phyloP scores from a whole-genome alignment of 805 yeast species.

The Jamesozyma spencerorum region DNA sequence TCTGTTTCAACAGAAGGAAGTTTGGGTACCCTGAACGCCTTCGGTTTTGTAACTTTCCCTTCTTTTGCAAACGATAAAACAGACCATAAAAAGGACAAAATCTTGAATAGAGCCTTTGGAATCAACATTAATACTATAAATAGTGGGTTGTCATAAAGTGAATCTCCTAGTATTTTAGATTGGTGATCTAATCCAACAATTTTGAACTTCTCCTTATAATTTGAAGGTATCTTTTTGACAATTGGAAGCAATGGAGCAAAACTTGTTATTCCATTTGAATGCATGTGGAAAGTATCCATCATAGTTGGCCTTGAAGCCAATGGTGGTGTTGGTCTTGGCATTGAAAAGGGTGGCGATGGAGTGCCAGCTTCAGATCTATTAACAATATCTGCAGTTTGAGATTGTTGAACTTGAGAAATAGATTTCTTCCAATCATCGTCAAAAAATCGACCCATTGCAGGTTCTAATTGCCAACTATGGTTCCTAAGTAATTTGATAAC shows the following conservation, averaged over 20 bases:
- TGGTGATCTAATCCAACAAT: constrained; percentile 18
- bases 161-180: not conserved
- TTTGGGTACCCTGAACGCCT: constrained; percentile 15
- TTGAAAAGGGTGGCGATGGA: constrained; percentile 5
- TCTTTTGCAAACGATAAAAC: not conserved
- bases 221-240: constrained; percentile 28
- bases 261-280: not conserved
- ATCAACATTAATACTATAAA: constrained; percentile 45
- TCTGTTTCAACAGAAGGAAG: constrained; percentile 12
- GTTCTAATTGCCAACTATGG: constrained; percentile 53
- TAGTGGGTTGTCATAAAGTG: constrained; percentile 26
- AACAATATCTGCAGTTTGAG: constrained; percentile 8
- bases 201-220: constrained; percentile 19
- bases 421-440: constrained; percentile 41
- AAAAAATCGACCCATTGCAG: constrained; percentile 51
- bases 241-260: constrained; percentile 19
- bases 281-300: constrained; percentile 1
- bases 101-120: constrained; percentile 37
- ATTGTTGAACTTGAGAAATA: constrained; percentile 2
- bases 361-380: not conserved
- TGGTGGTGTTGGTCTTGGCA: not conserved
- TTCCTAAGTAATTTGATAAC: constrained; percentile 40
- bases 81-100: constrained; percentile 13
- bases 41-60: constrained; percentile 3
- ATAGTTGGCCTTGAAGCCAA: not conserved